Evolutionary conservation across 345 rosid species (phyloP), one percentile per base, ranked within the genome.

Genomic region (Camelina hispida): DNA sequence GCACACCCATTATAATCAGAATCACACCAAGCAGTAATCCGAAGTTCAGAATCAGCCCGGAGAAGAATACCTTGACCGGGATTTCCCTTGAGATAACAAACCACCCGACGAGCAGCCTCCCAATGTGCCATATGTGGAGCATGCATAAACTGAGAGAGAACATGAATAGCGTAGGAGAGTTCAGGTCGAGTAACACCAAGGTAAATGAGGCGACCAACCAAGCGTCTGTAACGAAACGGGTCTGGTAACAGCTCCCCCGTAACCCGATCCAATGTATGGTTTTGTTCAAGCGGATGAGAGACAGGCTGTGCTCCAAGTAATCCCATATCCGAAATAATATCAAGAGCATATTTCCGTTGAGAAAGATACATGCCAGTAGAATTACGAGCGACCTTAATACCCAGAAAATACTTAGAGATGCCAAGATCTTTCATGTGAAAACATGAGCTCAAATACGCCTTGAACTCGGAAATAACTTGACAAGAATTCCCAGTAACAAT

Each of bases 381-480:
- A 9, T 11, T 51, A 0, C 6, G 14, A 9, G 55, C 55, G 0
- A 51, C 55, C 0, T 51, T 28, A 4, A 51, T 51, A 0, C 55
- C 28, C 28, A 51, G 2, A 0, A 51, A 51, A 17, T 44, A 50
- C 11, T 17, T 17, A 0, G 9, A 4, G 4, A 50, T 2, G 0
- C 25, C 54, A 0, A 50, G 0, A 7, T 50, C 25, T 12, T 50
- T 50, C 54, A 50, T 50, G 2, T 34, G 37, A 34, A 34, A 34
- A 34, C 37, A 34, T 0, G 37, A 34, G 37, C 37, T 34, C 37
- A 50, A 17, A 3, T 50, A 18, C 0, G 9, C 5, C 2, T 50
- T 50, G 0, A 50, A 50, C 2, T 17, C 25, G 0, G 1, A 3
- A 3, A 50, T 50, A 4, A 50, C 0, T 0, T 0, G 0, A 4